A percentile compares a stretch with the other conserved stretches of the same genome.
Evolutionary conservation across 257 asterid species (phyloP).

Genomic region (Agastache rugosa): DNA sequence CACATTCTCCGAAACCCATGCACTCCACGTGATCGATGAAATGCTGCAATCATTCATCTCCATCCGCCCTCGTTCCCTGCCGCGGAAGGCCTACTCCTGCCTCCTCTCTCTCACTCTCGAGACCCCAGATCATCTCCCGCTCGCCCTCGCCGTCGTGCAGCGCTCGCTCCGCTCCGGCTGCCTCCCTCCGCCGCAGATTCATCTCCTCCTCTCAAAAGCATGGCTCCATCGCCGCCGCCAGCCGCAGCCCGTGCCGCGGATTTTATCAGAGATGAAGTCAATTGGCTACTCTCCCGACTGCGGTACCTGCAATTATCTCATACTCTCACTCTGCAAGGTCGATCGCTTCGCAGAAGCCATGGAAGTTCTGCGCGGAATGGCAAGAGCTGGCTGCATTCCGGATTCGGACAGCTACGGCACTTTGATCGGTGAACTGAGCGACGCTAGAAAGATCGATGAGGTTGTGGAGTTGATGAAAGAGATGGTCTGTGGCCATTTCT

Average conservation of each 20-base stretch:
- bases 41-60: conserved; percentile 64
- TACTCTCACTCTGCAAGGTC: conserved; percentile 73
- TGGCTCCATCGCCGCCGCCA: conserved; percentile 53
- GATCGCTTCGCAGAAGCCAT: conserved; percentile 62
- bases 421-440: conserved; percentile 58
- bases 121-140: conserved; percentile 60
- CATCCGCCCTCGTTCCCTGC: conserved; percentile 67
- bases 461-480: conserved; percentile 56
- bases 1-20: conserved; percentile 43
- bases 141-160: conserved; percentile 70
- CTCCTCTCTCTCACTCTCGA: conserved; percentile 71
- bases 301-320: conserved; percentile 78
- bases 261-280: conserved; percentile 64
- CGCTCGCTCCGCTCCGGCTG: conserved; percentile 81
- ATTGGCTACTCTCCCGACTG: conserved; percentile 71
- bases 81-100: conserved; percentile 54
- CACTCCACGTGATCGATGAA: conserved; percentile 51
- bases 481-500: conserved; percentile 58
- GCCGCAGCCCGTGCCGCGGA: conserved; percentile 41
- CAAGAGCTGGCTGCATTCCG: conserved; percentile 62
- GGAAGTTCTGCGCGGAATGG: conserved; percentile 65
- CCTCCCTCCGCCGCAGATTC: conserved; percentile 65
- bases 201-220: conserved; percentile 64
- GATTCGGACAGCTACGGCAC: conserved; percentile 72
- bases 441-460: conserved; percentile 49